Base-by-base conservation (phyloP, 2,329 filamentous ascomycete species). In the Hypocreales sp. region DNA sequence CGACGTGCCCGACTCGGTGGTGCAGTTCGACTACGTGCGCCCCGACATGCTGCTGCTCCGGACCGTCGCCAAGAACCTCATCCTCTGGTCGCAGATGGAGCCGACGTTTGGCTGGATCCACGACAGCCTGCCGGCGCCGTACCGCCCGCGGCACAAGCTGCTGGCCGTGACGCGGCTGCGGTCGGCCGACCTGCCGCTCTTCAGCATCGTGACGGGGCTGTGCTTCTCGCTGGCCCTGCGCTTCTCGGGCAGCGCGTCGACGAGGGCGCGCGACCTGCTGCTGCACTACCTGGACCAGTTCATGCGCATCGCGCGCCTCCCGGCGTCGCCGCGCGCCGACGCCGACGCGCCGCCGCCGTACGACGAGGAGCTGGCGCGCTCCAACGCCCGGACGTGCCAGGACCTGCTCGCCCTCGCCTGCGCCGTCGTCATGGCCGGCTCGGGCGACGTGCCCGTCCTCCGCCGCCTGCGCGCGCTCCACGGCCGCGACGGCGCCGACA, bases 11-110 rank as follows among this genome's bases (percentile, higher is more conserved):
- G 79, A 92, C 37, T 92, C 90, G 0, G 58, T 80, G 15, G 65
- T 90, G 19, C 86, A 95, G 39, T 95, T 93, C 47, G 90, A 95
- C 47, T 94, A 95, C 46, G 78, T 95, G 12, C 74, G 90, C 3
- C 90, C 90, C 0, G 90, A 98, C 45, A 75, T 94, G 22, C 78
- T 98, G 36, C 69, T 98, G 6, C 63, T 98, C 8, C 75, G 90
- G 12, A 94, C 87, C 0, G 63, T 95, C 18, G 79, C 90, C 8
- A 82, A 79, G 45, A 83, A 95, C 46, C 50, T 98, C 21, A 93
- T 98, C 37, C 72, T 95, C 56, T 98, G 90, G 90, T 79, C 79
- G 35, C 62, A 71, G 32, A 90, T 98, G 27, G 61, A 74, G 32
- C 74, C 81, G 1, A 73, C 63, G 2, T 64, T 75, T 35, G 58